Conservation (phyloP, 2,329 filamentous ascomycete species). For the Corniculantispora saksenae region DNA sequence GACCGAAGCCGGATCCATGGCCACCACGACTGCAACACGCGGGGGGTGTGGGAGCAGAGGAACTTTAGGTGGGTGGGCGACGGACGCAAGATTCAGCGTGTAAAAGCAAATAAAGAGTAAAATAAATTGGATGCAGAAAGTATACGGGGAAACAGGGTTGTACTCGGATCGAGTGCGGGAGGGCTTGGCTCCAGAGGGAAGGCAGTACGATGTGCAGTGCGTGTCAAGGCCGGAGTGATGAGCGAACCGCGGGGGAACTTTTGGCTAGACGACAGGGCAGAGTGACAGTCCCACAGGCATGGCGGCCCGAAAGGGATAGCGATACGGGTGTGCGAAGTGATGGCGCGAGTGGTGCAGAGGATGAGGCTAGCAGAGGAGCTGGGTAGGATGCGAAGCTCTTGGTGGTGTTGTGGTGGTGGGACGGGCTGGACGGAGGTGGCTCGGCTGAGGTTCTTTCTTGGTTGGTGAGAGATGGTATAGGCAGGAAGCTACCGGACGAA, state of each 20-base stretch:
- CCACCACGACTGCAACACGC: constrained; percentile 21
- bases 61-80: constrained; percentile 6
- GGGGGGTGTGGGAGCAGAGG: constrained; percentile 7
- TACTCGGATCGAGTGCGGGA: not conserved
- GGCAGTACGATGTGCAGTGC: not conserved
- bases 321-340: not conserved
- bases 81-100: constrained; percentile 7
- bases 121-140: not conserved
- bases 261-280: constrained; percentile 9
- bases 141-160: constrained; percentile 13
- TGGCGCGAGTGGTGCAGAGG: not conserved
- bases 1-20: constrained; percentile 35
- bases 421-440: not conserved
- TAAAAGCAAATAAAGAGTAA: not conserved
- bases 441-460: not conserved
- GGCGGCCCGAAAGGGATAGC: constrained; percentile 10
- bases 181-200: not conserved
- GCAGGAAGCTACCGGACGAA: too few species aligned
- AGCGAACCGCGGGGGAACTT: constrained; percentile 3
- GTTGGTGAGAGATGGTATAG: not conserved
- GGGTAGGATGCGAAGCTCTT: not conserved
- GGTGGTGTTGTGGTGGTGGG: not conserved
- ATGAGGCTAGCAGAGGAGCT: too few species aligned
- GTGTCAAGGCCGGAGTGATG: not conserved
- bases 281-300: constrained; percentile 3